Conservation (phyloP, 495 filamentous ascomycete genomes). For the Podospora pseudoanserina region DNA sequence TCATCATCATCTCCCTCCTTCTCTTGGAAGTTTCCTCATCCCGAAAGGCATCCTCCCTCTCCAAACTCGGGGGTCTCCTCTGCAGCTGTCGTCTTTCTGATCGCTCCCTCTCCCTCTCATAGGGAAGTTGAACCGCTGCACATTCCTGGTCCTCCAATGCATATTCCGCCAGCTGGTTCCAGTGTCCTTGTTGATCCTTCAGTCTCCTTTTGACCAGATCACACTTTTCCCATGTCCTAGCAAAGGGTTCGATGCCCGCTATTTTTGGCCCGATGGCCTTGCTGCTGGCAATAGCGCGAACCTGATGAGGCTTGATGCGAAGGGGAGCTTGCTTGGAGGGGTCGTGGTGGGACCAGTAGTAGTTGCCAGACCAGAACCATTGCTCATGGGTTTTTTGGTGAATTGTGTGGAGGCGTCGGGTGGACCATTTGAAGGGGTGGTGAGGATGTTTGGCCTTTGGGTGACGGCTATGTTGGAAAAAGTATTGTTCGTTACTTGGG, state of each 20-base stretch:
- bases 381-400: not conserved
- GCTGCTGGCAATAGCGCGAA: not conserved
- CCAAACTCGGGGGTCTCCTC: conserved; percentile 33
- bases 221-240: not conserved
- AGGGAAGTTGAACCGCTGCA: not conserved
- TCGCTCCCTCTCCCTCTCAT: not conserved
- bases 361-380: not conserved
- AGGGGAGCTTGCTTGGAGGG: not conserved
- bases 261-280: not conserved
- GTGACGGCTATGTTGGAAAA: not conserved
- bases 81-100: not conserved
- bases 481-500: not conserved
- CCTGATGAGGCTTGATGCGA: not conserved
- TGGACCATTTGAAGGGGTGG: conserved; percentile 16
- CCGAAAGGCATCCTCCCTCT: conserved; percentile 44
- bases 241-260: not conserved
- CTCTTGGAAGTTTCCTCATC: conserved; percentile 25
- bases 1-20: not conserved
- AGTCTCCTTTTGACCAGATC: not conserved
- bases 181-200: not conserved
- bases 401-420: not conserved
- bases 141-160: not conserved
- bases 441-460: conserved; percentile 5
- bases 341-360: not conserved
- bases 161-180: not conserved